These are phyloP conservation scores for Colletotrichum sp. DNA, from an alignment of 2,329 filamentous ascomycete genomes.

Conservation along the genomic window DNA sequence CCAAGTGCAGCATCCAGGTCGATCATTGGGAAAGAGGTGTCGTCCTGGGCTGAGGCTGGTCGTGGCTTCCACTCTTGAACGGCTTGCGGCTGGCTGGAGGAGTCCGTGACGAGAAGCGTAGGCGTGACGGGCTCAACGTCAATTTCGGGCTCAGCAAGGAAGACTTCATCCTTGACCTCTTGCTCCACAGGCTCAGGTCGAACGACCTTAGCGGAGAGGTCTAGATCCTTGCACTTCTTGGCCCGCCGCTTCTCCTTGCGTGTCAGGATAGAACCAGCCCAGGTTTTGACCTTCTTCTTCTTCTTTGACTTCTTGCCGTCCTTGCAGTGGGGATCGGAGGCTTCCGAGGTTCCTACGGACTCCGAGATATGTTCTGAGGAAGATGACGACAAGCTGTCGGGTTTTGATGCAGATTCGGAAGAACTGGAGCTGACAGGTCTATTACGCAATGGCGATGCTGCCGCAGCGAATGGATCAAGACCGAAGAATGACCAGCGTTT, in stretches of 20 bases:
- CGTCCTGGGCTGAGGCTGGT: conserved; percentile 44
- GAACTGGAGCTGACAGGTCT: conserved; percentile 53
- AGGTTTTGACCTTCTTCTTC: conserved; percentile 77
- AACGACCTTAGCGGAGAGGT: not conserved
- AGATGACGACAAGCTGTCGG: conserved; percentile 22
- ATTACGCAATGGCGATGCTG: conserved; percentile 50
- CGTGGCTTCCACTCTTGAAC: conserved; percentile 40
- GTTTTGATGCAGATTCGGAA: conserved; percentile 38
- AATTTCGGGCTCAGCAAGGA: conserved; percentile 27
- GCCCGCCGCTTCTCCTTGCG: conserved; percentile 60
- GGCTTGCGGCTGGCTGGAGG: conserved; percentile 32
- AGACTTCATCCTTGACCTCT: conserved; percentile 25
- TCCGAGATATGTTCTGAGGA: conserved; percentile 42
- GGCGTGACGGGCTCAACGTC: conserved; percentile 37
- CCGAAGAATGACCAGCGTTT: conserved; percentile 68
- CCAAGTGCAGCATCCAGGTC: conserved; percentile 93
- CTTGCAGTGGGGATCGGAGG: conserved; percentile 33
- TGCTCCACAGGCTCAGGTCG: not conserved
- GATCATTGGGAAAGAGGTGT: conserved; percentile 77
- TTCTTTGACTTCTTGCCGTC: conserved; percentile 48
- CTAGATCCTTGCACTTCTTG: conserved; percentile 29
- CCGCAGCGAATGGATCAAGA: conserved; percentile 57
- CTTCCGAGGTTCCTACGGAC: conserved; percentile 16
- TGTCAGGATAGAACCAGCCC: conserved; percentile 71
- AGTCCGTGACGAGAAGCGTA: conserved; percentile 45